Evolutionary conservation across 106 monocot species (phyloP).

Genomic region (Hemerocallis citrina): DNA sequence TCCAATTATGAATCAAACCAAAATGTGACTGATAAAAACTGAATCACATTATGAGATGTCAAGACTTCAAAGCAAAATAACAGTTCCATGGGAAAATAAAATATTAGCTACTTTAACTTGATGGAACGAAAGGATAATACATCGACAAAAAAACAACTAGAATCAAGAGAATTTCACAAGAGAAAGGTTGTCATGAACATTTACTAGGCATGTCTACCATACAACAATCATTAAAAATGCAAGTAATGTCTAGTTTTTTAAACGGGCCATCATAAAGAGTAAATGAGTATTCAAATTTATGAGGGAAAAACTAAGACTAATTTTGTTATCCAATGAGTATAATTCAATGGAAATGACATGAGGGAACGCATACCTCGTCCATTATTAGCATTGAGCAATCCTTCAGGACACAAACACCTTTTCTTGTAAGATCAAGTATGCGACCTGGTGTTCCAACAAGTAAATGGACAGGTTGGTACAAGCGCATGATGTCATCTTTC

Average conservation of each 20-base stretch:
- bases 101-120: neutral
- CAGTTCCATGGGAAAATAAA: neutral
- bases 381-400: conserved; percentile 81
- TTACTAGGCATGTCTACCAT: neutral
- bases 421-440: conserved; percentile 81
- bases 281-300: neutral
- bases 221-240: neutral
- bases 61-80: neutral
- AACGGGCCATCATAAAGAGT: neutral
- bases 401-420: conserved; percentile 71
- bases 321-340: too few species aligned
- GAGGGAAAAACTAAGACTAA: too few species aligned
- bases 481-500: conserved; percentile 85
- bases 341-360: neutral
- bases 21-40: neutral
- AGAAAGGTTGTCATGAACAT: too few species aligned
- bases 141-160: too few species aligned
- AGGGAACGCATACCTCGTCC: conserved; percentile 63
- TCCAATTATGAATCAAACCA: neutral
- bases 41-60: neutral
- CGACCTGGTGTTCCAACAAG: conserved; percentile 90
- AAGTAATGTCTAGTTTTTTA: neutral
- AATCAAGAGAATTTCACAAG: too few species aligned
- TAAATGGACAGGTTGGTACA: conserved; percentile 88
- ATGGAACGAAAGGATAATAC: too few species aligned